Percentiles rank a stretch among this genome's conserved stretches.
Conservation (phyloP, 371 early-diverging fungal species). For the Actinomortierella ambigua region DNA sequence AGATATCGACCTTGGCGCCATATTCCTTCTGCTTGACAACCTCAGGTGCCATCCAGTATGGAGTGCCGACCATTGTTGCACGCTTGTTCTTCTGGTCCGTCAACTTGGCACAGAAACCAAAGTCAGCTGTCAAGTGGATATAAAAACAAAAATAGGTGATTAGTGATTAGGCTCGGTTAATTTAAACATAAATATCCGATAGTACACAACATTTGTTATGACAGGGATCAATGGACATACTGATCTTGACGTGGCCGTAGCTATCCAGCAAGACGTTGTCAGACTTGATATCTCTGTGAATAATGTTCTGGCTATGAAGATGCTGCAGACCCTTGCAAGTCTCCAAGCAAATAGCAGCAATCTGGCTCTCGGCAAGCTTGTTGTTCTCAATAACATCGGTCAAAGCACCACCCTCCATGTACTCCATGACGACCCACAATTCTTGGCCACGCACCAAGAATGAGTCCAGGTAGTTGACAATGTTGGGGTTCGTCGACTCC, state of each 20-base stretch:
- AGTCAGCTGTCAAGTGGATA: slow-evolving; percentile 63
- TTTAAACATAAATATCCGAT: not conserved
- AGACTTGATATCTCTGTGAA: slow-evolving; percentile 97
- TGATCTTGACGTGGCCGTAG: slow-evolving; percentile 93
- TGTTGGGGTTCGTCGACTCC: slow-evolving; percentile 92
- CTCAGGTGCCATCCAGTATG: slow-evolving; percentile 95
- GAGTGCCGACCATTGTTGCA: slow-evolving; percentile 97
- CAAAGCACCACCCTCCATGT: slow-evolving; percentile 97
- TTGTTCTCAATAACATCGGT: slow-evolving; percentile 97
- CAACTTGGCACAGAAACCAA: slow-evolving; percentile 96
- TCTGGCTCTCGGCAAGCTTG: slow-evolving; percentile 89
- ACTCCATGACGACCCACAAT: slow-evolving; percentile 98
- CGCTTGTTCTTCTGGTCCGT: slow-evolving; percentile 86
- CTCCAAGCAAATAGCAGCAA: slow-evolving; percentile 90
- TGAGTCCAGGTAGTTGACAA: slow-evolving; percentile 93
- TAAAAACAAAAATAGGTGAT: slow-evolving; percentile 1
- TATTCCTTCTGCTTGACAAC: slow-evolving; percentile 92
- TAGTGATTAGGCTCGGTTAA: not conserved
- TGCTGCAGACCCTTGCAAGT: slow-evolving; percentile 89
- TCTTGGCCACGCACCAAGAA: slow-evolving; percentile 84
- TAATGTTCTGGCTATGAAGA: slow-evolving; percentile 90
- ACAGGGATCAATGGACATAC: too few relatives aligned
- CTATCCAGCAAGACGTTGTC: slow-evolving; percentile 91
- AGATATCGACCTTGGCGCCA: slow-evolving; percentile 90
- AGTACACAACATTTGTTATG: too few relatives aligned